These are phyloP conservation scores for Stropharia rugosoannulata DNA, from an alignment of 768 basidiomycete genomes.

Conservation along the genomic window DNA sequence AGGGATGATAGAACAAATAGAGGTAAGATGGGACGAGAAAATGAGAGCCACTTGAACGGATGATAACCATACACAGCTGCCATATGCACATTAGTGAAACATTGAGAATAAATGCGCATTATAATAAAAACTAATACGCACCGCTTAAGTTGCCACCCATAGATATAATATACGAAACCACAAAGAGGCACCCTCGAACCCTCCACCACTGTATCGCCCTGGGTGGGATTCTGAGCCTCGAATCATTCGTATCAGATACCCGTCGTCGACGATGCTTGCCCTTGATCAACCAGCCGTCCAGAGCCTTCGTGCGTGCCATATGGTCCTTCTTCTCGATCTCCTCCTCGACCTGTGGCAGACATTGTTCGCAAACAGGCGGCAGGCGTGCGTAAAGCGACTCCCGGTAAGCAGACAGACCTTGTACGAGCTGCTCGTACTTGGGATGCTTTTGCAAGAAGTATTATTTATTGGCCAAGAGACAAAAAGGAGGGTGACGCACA, in stretches of 20 bases:
- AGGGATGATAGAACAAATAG: constrained; percentile 55
- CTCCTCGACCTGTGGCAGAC: constrained; percentile 78
- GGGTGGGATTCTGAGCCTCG: constrained; percentile 41
- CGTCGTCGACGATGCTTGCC: constrained; percentile 60
- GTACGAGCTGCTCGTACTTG: constrained; percentile 62
- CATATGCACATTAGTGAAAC: background rate
- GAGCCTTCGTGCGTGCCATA: constrained; percentile 77
- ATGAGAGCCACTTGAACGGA: constrained; percentile 24
- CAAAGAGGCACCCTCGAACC: constrained; percentile 69
- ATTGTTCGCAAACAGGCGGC: constrained; percentile 80
- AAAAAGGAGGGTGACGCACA: constrained; percentile 40
- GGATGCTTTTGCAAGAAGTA: constrained; percentile 51
- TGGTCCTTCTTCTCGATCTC: constrained; percentile 76
- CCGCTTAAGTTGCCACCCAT: constrained; percentile 45
- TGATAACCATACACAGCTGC: constrained; percentile 30
- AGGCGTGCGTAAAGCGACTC: constrained; percentile 78
- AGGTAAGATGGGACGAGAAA: constrained; percentile 44
- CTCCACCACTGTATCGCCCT: constrained; percentile 64
- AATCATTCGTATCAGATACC: constrained; percentile 36
- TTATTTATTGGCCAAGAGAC: constrained; percentile 4
- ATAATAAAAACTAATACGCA: constrained; percentile 26
- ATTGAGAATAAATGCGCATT: background rate
- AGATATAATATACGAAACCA: constrained; percentile 39
- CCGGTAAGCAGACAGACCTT: constrained; percentile 68
- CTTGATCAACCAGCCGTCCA: constrained; percentile 71